These are phyloP conservation scores for Coemansia interrupta DNA, from an alignment of 192 early-diverging fungal genomes.

Conservation along the genomic window DNA sequence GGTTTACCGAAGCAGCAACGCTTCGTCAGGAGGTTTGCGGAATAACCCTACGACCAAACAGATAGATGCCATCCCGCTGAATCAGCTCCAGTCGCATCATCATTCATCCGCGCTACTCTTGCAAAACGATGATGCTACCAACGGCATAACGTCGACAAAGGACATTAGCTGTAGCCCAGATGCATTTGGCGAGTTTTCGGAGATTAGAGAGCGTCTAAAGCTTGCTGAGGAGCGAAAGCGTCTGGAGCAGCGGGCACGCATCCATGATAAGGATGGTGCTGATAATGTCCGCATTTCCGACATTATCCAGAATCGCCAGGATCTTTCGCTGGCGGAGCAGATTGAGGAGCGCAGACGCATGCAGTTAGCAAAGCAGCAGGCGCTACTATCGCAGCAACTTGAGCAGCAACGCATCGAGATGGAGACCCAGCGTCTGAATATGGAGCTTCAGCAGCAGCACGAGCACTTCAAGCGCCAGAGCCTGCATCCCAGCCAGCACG, in stretches of 20 bases:
- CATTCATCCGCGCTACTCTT: no score
- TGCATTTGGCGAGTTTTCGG: constrained; percentile 27
- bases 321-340: constrained; percentile 38
- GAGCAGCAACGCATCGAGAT: constrained; percentile 34
- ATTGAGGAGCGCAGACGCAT: constrained; percentile 36
- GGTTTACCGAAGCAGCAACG: not conserved
- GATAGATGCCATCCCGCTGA: not conserved
- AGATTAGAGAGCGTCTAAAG: constrained; percentile 33
- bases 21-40: not conserved
- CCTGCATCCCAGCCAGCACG: constrained; percentile 24
- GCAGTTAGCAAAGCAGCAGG: constrained; percentile 49
- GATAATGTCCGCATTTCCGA: constrained; percentile 44
- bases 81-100: no score
- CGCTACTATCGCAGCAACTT: constrained; percentile 37
- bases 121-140: not conserved
- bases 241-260: constrained; percentile 20
- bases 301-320: constrained; percentile 43
- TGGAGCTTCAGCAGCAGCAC: constrained; percentile 40
- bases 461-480: constrained; percentile 48
- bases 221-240: constrained; percentile 34
- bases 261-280: constrained; percentile 32
- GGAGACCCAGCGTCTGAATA: constrained; percentile 20
- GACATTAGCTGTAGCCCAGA: not conserved
- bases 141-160: not conserved
- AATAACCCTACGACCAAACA: not conserved